phyloP scores from a whole-genome alignment of 768 basidiomycete genomes.

The Hygrophoropsis aurantiaca region DNA sequence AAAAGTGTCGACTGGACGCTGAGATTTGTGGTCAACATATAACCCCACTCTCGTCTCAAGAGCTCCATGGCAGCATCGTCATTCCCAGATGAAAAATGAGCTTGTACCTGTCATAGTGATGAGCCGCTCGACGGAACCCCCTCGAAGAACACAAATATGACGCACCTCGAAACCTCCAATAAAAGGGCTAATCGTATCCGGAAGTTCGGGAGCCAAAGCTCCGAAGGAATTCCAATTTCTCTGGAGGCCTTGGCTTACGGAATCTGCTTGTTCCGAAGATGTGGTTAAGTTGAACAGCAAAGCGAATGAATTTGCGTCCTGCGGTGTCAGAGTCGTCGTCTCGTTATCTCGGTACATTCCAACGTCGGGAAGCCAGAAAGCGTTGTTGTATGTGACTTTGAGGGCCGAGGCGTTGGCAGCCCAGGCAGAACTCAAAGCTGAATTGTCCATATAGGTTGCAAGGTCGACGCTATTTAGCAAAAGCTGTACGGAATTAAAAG shows the following conservation, averaged over 20 bases:
- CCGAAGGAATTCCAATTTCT: slow-evolving; percentile 55
- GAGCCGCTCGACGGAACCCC: not conserved
- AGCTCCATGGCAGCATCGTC: slow-evolving; percentile 53
- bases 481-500: slow-evolving; percentile 42
- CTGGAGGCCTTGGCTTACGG: slow-evolving; percentile 46
- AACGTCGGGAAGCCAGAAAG: slow-evolving; percentile 47
- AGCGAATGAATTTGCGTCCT: slow-evolving; percentile 60
- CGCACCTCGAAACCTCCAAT: slow-evolving; percentile 58
- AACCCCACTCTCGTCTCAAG: slow-evolving; percentile 56
- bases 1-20: slow-evolving; percentile 57
- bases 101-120: slow-evolving; percentile 44
- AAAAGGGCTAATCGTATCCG: slow-evolving; percentile 60
- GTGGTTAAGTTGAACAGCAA: slow-evolving; percentile 52
- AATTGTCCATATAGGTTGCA: slow-evolving; percentile 37
- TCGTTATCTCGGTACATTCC: slow-evolving; percentile 58
- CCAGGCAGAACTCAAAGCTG: slow-evolving; percentile 37
- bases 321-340: slow-evolving; percentile 51
- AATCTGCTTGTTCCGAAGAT: slow-evolving; percentile 34
- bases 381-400: slow-evolving; percentile 48
- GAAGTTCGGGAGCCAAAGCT: slow-evolving; percentile 53
- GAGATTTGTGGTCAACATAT: slow-evolving; percentile 55
- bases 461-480: slow-evolving; percentile 47
- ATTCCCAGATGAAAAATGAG: slow-evolving; percentile 55
- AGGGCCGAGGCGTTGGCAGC: slow-evolving; percentile 45
- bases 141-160: not conserved